These are phyloP conservation scores for Byssothecium circinans DNA, from an alignment of 2,329 filamentous ascomycete genomes.

Conservation along the genomic window DNA sequence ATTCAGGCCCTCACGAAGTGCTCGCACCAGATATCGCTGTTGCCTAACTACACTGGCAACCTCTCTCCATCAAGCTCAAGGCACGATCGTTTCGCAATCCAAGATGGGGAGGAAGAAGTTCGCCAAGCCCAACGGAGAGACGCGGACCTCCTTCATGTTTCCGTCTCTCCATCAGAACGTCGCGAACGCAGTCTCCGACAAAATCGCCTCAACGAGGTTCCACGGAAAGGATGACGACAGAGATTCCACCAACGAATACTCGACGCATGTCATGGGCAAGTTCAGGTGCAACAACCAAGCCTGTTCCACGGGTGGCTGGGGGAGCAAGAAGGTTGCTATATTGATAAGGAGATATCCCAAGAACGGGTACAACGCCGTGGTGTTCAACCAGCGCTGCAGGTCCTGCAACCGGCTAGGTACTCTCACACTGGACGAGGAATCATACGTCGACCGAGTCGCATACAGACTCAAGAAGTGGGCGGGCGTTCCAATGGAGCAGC, in stretches of 20 bases:
- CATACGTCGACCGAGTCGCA: constrained; percentile 24
- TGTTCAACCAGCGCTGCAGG: constrained; percentile 23
- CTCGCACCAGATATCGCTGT: no score
- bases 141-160: constrained; percentile 4
- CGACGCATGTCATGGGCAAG: constrained; percentile 16
- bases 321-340: constrained; percentile 16
- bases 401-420: constrained; percentile 18
- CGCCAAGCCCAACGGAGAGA: constrained; percentile 2
- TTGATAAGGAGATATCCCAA: constrained; percentile 15
- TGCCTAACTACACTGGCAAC: no score
- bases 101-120: constrained; percentile 48
- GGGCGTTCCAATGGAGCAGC: constrained; percentile 12
- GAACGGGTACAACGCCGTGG: constrained; percentile 22
- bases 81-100: no score
- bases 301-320: constrained; percentile 16
- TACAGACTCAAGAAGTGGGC: constrained; percentile 28
- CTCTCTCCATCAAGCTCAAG: no score
- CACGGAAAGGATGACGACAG: constrained; percentile 3
- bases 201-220: constrained; percentile 3
- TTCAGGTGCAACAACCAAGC: constrained; percentile 19
- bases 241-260: constrained; percentile 6
- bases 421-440: constrained; percentile 16
- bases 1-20: no score
- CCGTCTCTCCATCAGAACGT: constrained; percentile 6
- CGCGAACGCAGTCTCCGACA: constrained; percentile 5